Evolutionary conservation across 495 filamentous ascomycete genomes (phyloP).

Genomic region (Arthonia radiata): DNA sequence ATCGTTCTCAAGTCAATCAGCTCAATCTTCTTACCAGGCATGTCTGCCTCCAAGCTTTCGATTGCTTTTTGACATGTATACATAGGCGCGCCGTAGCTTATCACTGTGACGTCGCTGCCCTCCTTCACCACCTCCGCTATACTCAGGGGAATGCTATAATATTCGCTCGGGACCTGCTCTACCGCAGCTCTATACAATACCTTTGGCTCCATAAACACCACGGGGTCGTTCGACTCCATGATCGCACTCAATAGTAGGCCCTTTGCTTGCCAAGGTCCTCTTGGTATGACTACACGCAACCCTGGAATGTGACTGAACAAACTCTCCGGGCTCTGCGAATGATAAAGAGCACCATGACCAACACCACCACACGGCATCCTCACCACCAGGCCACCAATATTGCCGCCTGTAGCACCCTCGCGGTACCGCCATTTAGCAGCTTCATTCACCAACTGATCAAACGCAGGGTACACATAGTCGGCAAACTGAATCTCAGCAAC

Average conservation of each 20-base stretch:
- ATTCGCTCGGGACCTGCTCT: constrained; percentile 68
- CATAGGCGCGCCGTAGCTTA: constrained; percentile 80
- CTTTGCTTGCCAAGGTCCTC: constrained; percentile 80
- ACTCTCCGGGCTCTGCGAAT: constrained; percentile 80
- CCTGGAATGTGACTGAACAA: constrained; percentile 87
- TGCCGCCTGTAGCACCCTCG: constrained; percentile 43
- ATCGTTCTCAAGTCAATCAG: constrained; percentile 79
- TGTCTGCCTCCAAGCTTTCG: constrained; percentile 50
- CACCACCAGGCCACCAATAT: constrained; percentile 38
- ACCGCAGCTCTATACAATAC: constrained; percentile 83
- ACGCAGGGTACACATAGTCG: constrained; percentile 90
- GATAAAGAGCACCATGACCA: constrained; percentile 89
- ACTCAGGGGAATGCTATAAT: constrained; percentile 65
- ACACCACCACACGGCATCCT: constrained; percentile 89
- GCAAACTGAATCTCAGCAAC: constrained; percentile 96
- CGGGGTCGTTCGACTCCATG: constrained; percentile 64
- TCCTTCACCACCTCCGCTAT: constrained; percentile 74
- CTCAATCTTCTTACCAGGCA: constrained; percentile 61
- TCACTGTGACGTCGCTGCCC: constrained; percentile 61
- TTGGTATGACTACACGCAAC: constrained; percentile 67
- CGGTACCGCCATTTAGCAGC: constrained; percentile 82
- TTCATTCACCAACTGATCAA: constrained; percentile 95
- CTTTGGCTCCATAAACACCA: constrained; percentile 94
- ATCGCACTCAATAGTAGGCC: constrained; percentile 59
- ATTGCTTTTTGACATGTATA: constrained; percentile 72